These are phyloP conservation scores for Fallopia convolvulus DNA, from an alignment of 148 eudicot genomes.

Conservation along the genomic window DNA sequence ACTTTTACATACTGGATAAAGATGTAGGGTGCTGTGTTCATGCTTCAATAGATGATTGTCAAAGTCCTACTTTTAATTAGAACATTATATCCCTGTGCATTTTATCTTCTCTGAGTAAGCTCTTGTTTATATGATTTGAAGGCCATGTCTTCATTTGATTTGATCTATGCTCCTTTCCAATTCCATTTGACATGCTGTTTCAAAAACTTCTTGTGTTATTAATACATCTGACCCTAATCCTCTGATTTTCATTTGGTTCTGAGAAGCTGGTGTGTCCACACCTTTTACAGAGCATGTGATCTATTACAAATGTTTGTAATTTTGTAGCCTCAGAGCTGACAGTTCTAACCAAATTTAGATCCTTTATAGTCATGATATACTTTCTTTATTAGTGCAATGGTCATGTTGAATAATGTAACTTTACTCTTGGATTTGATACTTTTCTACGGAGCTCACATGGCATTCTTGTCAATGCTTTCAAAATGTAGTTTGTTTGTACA, in stretches of 20 bases:
- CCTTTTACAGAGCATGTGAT: conserved; percentile 3
- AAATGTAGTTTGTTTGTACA: background rate
- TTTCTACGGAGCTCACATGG: background rate
- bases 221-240: background rate
- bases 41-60: background rate
- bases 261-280: background rate
- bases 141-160: background rate
- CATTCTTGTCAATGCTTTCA: background rate
- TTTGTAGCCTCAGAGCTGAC: background rate
- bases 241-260: background rate
- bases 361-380: background rate
- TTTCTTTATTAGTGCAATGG: background rate
- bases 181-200: background rate
- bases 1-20: conserved; percentile 89
- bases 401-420: background rate
- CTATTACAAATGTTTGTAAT: background rate
- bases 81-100: background rate
- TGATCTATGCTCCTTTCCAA: background rate
- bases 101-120: background rate
- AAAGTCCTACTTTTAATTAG: background rate
- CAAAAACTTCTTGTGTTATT: background rate
- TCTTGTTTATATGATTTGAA: background rate
- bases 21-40: conserved; percentile 39
- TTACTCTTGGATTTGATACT: background rate
- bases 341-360: background rate